Base-by-base conservation (phyloP, 768 basidiomycete species). In the Exidia glandulosa region DNA sequence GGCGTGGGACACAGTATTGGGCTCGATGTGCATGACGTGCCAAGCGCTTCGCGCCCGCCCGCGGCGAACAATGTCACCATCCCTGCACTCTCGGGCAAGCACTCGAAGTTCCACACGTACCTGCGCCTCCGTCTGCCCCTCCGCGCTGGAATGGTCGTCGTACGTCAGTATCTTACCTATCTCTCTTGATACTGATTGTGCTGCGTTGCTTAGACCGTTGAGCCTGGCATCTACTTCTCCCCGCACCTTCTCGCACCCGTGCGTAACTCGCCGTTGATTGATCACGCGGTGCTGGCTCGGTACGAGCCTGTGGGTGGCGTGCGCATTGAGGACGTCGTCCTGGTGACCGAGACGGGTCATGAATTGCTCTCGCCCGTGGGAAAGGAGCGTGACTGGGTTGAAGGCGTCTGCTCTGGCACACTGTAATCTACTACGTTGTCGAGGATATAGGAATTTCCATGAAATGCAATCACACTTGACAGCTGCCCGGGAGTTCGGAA, bases 1-100 rank as follows among this genome's bases (percentile, higher is more conserved):
- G 95, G 94, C 2, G 75, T 88, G 37, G 92, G 93, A 0, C 94
- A 97, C 69, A 88, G 88, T 5, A 76, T 97, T 45, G 95, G 95
- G 12, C 76, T 96, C 72, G 95, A 98, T 69, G 94, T 97, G 2
- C 95, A 96, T 68, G 94, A 96, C 66, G 90, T 88, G 1, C 88
- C 91, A 0, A 82, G 79, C 30, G 50, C 50, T 9, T 54, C 50
- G 12, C 25, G 30, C 25, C 50, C 50, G 10, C 50, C 50, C 25
- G 50, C 50, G 14, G 50, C 50, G 27, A 54, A 23, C 19, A 54
- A 54, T 27, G 4, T 27, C 6, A 54, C 50, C 19, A 62, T 74
- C 27, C 73, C 74, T 1, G 61, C 62, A 2, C 45, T 59, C 12
- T 67, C 69, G 30, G 59, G 63, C 12, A 67, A 72, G 2, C 83